Percentiles rank a stretch among this genome's conserved stretches.
Conservation (phyloP, 306 rosid species). For the Dryas drummondii region DNA sequence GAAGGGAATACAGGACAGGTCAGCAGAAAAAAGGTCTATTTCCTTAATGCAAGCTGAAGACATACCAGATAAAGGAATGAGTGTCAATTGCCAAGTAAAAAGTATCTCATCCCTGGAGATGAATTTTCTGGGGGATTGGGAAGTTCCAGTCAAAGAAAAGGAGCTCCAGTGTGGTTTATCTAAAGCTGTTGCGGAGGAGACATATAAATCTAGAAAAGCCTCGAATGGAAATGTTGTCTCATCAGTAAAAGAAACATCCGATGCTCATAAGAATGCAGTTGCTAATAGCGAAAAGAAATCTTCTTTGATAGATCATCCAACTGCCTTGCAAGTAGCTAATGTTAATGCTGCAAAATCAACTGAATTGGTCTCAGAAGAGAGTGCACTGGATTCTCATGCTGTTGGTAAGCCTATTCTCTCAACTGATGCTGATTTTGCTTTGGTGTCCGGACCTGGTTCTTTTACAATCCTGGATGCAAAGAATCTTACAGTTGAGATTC, state of each 20-base stretch:
- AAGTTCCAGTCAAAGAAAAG: constrained; percentile 30
- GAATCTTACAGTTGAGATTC: constrained; percentile 32
- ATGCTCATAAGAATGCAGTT: constrained; percentile 29
- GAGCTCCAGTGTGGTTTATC: constrained; percentile 21
- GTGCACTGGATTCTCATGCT: constrained; percentile 21
- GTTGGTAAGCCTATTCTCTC: constrained; percentile 9
- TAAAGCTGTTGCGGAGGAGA: constrained; percentile 28
- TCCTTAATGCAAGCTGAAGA: constrained; percentile 29
- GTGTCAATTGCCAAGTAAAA: constrained; percentile 30
- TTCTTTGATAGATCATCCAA: constrained; percentile 31
- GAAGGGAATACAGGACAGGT: constrained; percentile 27
- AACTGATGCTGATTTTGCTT: constrained; percentile 34
- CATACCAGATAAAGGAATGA: constrained; percentile 26
- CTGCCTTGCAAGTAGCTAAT: constrained; percentile 26
- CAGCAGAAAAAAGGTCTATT: constrained; percentile 24
- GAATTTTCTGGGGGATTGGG: constrained; percentile 27
- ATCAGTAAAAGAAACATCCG: constrained; percentile 26
- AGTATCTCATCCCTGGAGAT: constrained; percentile 22
- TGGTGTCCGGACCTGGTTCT: constrained; percentile 30
- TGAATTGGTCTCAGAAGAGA: constrained; percentile 21
- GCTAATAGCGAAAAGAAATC: constrained; percentile 20
- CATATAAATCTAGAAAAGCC: constrained; percentile 11
- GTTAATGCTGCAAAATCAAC: constrained; percentile 1
- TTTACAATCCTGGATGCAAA: constrained; percentile 27
- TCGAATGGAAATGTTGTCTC: constrained; percentile 22